Evolutionary conservation across 1,139 yeast species (phyloP).

Genomic region (Kluyveromyces marxianus): DNA sequence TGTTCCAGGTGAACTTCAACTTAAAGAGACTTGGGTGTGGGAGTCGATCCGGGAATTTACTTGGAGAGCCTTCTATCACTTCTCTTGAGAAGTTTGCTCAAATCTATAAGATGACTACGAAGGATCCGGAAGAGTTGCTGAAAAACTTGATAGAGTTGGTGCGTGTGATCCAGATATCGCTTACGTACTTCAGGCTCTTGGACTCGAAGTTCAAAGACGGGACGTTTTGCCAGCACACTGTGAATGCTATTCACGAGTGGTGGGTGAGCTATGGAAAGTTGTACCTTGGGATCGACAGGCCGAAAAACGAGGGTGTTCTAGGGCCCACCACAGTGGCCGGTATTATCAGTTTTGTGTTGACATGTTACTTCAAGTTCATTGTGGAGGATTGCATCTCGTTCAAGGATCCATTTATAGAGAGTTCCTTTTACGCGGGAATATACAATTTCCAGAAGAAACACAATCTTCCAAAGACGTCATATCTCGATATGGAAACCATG

Average conservation of each 20-base stretch:
- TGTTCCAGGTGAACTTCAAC: conserved; percentile 66
- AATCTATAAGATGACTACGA: conserved; percentile 48
- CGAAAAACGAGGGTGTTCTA: conserved; percentile 43
- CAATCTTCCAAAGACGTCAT: conserved; percentile 48
- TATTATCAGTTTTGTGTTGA: conserved; percentile 57
- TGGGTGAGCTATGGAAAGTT: conserved; percentile 71
- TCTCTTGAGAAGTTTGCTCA: conserved; percentile 77
- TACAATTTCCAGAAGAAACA: conserved; percentile 63
- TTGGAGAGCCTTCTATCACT: conserved; percentile 66
- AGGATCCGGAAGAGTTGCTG: conserved; percentile 10
- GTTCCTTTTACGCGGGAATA: conserved; percentile 54
- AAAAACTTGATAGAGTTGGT: conserved; percentile 74
- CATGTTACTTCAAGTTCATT: conserved; percentile 59
- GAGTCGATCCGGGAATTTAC: conserved; percentile 70
- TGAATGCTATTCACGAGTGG: conserved; percentile 67
- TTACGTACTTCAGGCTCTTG: conserved; percentile 70
- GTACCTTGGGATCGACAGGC: conserved; percentile 38
- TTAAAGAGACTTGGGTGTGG: conserved; percentile 73
- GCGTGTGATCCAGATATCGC: conserved; percentile 62
- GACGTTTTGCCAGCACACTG: conserved; percentile 68
- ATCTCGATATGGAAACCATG: conserved; percentile 57
- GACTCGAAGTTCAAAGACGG: conserved; percentile 77
- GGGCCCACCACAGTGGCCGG: conserved; percentile 61
- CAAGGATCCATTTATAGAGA: conserved; percentile 80
- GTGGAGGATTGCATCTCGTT: conserved; percentile 74